Evolutionary conservation across 2,329 filamentous ascomycete species (phyloP).

Genomic region (Sporothrix brunneoviolacea): DNA sequence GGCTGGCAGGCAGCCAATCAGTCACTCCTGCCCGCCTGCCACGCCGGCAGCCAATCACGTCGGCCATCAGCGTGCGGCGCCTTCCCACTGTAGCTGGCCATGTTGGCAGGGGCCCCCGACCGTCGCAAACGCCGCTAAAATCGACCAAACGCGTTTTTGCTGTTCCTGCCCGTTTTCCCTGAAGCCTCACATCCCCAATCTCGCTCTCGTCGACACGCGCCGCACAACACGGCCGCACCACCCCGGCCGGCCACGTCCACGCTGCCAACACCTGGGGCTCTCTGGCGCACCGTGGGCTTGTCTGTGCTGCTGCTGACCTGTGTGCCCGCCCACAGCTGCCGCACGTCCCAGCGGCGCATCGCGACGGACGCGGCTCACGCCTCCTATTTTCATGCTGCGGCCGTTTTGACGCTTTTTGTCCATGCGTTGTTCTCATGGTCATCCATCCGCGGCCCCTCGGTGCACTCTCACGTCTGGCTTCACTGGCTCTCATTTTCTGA

Average conservation of each 20-base stretch:
- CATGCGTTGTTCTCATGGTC: background rate
- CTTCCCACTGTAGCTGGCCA: too few species aligned
- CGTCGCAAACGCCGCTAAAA: slow-evolving; percentile 1
- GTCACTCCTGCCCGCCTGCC: background rate
- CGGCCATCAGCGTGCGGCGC: too few species aligned
- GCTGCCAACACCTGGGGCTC: too few species aligned
- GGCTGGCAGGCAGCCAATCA: too few species aligned
- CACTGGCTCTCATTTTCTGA: too few species aligned
- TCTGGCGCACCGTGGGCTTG: too few species aligned
- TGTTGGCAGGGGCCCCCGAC: too few species aligned
- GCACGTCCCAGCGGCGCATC: background rate
- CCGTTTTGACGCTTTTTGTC: background rate
- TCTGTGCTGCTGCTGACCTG: too few species aligned
- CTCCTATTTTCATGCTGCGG: background rate
- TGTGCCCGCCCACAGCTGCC: background rate
- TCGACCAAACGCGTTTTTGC: slow-evolving; percentile 5
- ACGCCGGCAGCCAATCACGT: background rate
- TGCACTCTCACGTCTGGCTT: too few species aligned
- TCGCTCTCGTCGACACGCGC: background rate
- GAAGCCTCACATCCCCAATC: background rate
- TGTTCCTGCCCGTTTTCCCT: slow-evolving; percentile 4
- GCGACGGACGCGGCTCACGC: background rate
- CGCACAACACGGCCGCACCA: slow-evolving; percentile 4
- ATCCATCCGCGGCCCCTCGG: background rate
- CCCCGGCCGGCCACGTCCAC: background rate